These are phyloP conservation scores for Protomyces arabidopsidicola DNA, from an alignment of 1,139 yeast species.

Conservation along the genomic window DNA sequence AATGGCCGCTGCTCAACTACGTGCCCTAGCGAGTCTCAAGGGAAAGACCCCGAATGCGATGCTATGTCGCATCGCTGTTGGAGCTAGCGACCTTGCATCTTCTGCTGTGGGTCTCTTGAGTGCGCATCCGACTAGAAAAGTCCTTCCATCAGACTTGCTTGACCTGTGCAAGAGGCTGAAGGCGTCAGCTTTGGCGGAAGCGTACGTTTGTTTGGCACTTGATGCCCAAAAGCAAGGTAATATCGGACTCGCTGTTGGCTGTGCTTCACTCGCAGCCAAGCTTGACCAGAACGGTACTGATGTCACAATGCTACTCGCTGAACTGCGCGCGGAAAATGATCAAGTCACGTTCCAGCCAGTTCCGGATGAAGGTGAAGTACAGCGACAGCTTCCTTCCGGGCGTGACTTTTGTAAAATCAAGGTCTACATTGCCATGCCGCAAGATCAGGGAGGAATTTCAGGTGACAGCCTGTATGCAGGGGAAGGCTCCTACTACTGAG, in stretches of 20 bases:
- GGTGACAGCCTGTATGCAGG: background rate
- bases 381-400: slow-evolving; percentile 19
- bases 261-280: slow-evolving; percentile 7
- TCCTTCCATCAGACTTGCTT: background rate
- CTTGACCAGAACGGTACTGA: background rate
- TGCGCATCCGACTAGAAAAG: slow-evolving; percentile 15
- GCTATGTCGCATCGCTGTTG: slow-evolving; percentile 15
- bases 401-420: slow-evolving; percentile 10
- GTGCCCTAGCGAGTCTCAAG: background rate
- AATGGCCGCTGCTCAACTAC: slow-evolving; percentile 12
- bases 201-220: slow-evolving; percentile 9
- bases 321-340: slow-evolving; percentile 10
- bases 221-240: slow-evolving; percentile 7
- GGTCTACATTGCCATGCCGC: background rate
- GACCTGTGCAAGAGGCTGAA: background rate
- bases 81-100: slow-evolving; percentile 11
- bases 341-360: slow-evolving; percentile 22
- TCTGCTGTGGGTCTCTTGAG: slow-evolving; percentile 8
- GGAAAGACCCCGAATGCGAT: slow-evolving; percentile 9
- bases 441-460: background rate
- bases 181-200: slow-evolving; percentile 1
- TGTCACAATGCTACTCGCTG: background rate
- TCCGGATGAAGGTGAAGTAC: slow-evolving; percentile 2
- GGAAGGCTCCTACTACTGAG: slow-evolving; percentile 5
- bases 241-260: slow-evolving; percentile 10